Base-by-base conservation (phyloP, 2,329 filamentous ascomycete genomes). In the Alternaria rosae region DNA sequence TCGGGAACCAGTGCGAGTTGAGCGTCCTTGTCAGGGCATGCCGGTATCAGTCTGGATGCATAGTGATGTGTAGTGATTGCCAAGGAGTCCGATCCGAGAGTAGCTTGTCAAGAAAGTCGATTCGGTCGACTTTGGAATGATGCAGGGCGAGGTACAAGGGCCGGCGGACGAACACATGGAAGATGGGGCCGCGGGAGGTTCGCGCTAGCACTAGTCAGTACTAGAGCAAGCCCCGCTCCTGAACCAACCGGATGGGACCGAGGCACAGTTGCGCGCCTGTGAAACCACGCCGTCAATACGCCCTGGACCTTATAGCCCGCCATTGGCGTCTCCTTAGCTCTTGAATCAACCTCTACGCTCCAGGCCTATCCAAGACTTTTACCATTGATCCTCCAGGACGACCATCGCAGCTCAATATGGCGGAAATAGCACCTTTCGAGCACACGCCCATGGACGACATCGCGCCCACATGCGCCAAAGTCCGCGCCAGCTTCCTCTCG, bases 401-500 rank as follows among this genome's bases (percentile, higher is more conserved):
- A 6, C 26, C 41, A 23, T 25, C 44, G 26, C 26, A 21, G 47
- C 20, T 28, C 45, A 61, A n/a, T 43, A 61, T 61, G 59, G 59
- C 48, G 5, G 47, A 61, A 35, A n/a, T 61, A 35, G 28, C 76
- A 11, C 57, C 75, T 50, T 78, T 80, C 59, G 70, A 78, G 57
- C 73, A 79, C 68, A 79, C 78, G 44, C 62, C 73, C 50, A 57
- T 80, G 57, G 77, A 80, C 51, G 59, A 67, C 58, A 77, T 80
- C 57, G 69, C 76, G 35, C 55, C 67, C 44, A 75, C 64, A 41
- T 70, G 70, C 75, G 83, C 86, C 59, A 85, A 82, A 7, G 82
- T 91, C 44, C 89, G 89, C 74, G 81, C 84, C 54, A 88, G 90
- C n/a, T 98, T 92, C 81, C 85, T 86, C 70, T 86, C 91, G 17